Evolutionary conservation across 768 basidiomycete species (phyloP).

Genomic region (Tremella fuciformis): DNA sequence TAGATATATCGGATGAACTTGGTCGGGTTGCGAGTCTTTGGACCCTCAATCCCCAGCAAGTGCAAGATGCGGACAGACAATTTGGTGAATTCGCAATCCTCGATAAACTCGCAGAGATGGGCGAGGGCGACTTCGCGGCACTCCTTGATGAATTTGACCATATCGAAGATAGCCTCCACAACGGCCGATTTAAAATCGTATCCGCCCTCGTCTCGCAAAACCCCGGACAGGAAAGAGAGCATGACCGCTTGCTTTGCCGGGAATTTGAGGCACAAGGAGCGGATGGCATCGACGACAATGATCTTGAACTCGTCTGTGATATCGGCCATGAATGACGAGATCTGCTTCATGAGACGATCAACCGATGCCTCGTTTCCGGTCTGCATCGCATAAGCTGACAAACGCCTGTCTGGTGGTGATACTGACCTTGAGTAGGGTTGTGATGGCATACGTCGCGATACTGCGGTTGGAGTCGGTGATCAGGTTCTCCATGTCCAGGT

Average conservation of each 20-base stretch:
- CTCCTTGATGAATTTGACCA: conserved; percentile 96
- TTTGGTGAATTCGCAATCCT: conserved; percentile 99
- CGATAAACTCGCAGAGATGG: conserved; percentile 98
- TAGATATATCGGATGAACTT: conserved; percentile 99
- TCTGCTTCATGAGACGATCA: conserved; percentile 98
- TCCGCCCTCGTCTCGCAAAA: conserved; percentile 95
- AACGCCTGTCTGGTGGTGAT: background rate
- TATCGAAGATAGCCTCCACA: conserved; percentile 99
- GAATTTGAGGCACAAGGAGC: conserved; percentile 97
- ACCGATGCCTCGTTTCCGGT: conserved; percentile 99
- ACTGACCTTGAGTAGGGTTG: conserved; percentile 88
- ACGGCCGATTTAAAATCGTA: conserved; percentile 99
- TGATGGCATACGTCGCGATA: conserved; percentile 97
- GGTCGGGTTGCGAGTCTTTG: conserved; percentile 89
- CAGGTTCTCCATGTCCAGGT: conserved; percentile 92
- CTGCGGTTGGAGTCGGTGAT: conserved; percentile 94
- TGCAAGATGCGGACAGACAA: conserved; percentile 95
- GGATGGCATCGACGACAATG: conserved; percentile 97
- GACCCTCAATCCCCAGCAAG: conserved; percentile 91
- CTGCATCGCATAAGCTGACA: conserved; percentile 52
- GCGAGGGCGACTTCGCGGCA: conserved; percentile 83
- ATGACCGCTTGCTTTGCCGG: conserved; percentile 93
- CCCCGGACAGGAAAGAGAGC: conserved; percentile 94
- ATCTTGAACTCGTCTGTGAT: conserved; percentile 99
- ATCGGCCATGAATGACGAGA: conserved; percentile 97